phyloP scores from a whole-genome alignment of 768 basidiomycete species.

The Suillus discolor region DNA sequence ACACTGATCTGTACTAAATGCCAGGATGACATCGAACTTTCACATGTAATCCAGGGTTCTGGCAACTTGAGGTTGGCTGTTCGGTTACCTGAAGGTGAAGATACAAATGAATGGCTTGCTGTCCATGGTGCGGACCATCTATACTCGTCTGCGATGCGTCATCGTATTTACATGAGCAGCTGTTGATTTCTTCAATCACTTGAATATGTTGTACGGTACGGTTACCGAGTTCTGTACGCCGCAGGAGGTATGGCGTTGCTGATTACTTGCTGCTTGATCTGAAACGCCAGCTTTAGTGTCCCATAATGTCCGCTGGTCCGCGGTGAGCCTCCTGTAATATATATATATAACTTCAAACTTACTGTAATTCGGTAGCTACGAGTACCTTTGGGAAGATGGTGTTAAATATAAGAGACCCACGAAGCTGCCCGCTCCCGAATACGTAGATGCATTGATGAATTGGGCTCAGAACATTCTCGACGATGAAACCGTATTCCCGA shows the following conservation, averaged over 20 bases:
- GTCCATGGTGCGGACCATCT: slow-evolving; percentile 76
- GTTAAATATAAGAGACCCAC: slow-evolving; percentile 84
- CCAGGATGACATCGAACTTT: neutral
- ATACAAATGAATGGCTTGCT: slow-evolving; percentile 98
- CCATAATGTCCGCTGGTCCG: slow-evolving; percentile 96
- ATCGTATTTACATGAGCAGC: slow-evolving; percentile 48
- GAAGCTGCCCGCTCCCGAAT: slow-evolving; percentile 94
- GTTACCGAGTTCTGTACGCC: slow-evolving; percentile 97
- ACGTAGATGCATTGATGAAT: slow-evolving; percentile 98
- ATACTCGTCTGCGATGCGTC: neutral
- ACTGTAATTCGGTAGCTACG: slow-evolving; percentile 58
- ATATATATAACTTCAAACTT: neutral
- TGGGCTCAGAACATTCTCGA: slow-evolving; percentile 95
- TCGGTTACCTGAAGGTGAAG: slow-evolving; percentile 94
- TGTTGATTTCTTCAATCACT: slow-evolving; percentile 99
- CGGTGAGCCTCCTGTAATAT: slow-evolving; percentile 50
- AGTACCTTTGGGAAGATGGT: slow-evolving; percentile 95
- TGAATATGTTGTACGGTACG: slow-evolving; percentile 99
- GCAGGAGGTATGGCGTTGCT: slow-evolving; percentile 66
- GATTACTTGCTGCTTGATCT: slow-evolving; percentile 12
- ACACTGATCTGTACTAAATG: slow-evolving; percentile 17
- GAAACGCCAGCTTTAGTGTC: slow-evolving; percentile 56
- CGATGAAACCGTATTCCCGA: slow-evolving; percentile 91
- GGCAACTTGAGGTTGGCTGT: slow-evolving; percentile 94
- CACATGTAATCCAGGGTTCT: slow-evolving; percentile 64